These are phyloP conservation scores for Trichoderma sp. DNA, from an alignment of 2,329 filamentous ascomycete species.

Conservation along the genomic window DNA sequence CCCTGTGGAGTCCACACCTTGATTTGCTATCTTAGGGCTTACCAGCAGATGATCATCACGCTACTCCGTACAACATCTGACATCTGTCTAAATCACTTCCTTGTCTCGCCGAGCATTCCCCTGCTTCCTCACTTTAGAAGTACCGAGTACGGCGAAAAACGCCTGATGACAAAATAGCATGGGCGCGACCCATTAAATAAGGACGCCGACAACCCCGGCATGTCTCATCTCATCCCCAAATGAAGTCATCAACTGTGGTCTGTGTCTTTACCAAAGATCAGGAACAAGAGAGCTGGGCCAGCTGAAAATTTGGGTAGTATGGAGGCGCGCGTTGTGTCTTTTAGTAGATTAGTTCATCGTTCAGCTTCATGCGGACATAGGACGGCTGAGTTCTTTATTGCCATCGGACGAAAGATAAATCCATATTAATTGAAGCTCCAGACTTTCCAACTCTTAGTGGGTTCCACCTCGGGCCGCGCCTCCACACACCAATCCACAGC, in stretches of 20 bases:
- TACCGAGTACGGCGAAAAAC: neutral
- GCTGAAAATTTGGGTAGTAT: neutral
- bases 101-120: neutral
- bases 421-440: neutral
- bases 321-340: neutral
- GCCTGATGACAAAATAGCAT: neutral
- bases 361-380: neutral
- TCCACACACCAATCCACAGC: neutral
- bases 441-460: neutral
- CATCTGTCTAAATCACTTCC: neutral
- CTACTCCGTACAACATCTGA: neutral
- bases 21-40: neutral
- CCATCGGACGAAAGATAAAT: neutral
- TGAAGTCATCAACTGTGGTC: neutral
- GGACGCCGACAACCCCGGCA: neutral
- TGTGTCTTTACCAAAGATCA: neutral
- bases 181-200: neutral
- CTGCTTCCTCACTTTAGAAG: neutral
- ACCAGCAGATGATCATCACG: neutral
- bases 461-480: constrained; percentile 3
- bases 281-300: neutral
- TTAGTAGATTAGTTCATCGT: neutral
- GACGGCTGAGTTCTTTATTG: neutral
- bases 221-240: neutral
- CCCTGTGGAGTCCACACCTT: neutral